These are phyloP conservation scores for Leonotis leonurus DNA, from an alignment of 257 asterid genomes.

Conservation along the genomic window DNA sequence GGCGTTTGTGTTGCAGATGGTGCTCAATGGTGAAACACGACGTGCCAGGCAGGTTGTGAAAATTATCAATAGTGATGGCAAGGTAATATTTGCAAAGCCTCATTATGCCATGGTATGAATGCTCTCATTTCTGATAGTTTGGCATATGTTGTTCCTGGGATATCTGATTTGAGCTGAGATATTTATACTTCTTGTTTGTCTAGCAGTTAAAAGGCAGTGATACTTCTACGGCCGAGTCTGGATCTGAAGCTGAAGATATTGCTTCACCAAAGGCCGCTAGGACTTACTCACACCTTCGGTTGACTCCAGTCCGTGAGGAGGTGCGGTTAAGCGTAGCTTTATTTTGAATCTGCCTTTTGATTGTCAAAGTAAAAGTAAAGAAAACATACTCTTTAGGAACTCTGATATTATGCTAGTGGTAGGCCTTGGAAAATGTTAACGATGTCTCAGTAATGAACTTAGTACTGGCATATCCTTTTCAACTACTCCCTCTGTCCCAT, in stretches of 20 bases:
- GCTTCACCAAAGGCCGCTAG: constrained; percentile 84
- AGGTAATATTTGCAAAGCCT: constrained; percentile 93
- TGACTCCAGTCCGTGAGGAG: constrained; percentile 99
- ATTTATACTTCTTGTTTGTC: constrained; percentile 12
- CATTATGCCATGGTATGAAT: constrained; percentile 55
- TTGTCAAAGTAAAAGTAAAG: not conserved
- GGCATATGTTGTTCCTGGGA: not conserved
- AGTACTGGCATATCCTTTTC: not conserved
- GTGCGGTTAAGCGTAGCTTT: constrained; percentile 28
- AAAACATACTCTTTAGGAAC: not conserved
- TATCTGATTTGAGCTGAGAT: constrained; percentile 8
- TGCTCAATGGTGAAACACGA: constrained; percentile 70
- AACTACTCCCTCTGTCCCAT: no score
- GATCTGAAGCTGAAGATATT: constrained; percentile 98
- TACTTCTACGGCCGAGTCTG: constrained; percentile 96
- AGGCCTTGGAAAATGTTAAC: constrained; percentile 1
- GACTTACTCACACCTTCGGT: constrained; percentile 78
- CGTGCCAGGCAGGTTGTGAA: constrained; percentile 86
- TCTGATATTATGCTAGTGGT: constrained; percentile 7
- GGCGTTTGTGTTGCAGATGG: constrained; percentile 54
- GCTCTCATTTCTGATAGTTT: not conserved
- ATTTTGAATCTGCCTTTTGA: not conserved
- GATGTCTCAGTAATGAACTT: not conserved
- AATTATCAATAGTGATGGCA: constrained; percentile 90
- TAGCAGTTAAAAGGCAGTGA: constrained; percentile 83